Evolutionary conservation across 2,329 filamentous ascomycete genomes (phyloP).

Genomic region (Leptoxyphium fumago): DNA sequence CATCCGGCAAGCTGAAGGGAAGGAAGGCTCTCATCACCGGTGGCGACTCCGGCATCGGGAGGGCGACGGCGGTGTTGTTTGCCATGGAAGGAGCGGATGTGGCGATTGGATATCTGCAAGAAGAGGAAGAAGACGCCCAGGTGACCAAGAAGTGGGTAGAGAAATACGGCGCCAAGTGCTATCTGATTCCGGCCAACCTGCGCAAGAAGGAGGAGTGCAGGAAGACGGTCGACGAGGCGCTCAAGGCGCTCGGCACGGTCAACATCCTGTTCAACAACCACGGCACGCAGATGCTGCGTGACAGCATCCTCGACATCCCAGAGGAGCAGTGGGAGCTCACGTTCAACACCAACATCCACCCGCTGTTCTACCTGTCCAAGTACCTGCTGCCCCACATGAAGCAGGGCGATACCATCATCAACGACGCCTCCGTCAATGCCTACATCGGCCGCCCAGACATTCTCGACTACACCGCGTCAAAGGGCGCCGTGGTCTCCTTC

Average conservation of each 20-base stretch:
- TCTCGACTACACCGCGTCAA: conserved; percentile 68
- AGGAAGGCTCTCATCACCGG: conserved; percentile 69
- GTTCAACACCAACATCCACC: conserved; percentile 70
- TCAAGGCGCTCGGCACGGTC: conserved; percentile 51
- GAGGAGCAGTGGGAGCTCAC: conserved; percentile 72
- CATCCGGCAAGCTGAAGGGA: conserved; percentile 59
- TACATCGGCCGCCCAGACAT: conserved; percentile 69
- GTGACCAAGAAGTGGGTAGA: conserved; percentile 60
- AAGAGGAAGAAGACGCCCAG: conserved; percentile 62
- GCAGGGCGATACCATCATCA: conserved; percentile 64
- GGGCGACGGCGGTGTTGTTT: conserved; percentile 60
- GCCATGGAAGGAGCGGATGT: conserved; percentile 67
- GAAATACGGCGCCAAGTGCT: conserved; percentile 48
- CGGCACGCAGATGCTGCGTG: conserved; percentile 56
- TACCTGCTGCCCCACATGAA: conserved; percentile 63
- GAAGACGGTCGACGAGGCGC: conserved; percentile 50
- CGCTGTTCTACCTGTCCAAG: conserved; percentile 65
- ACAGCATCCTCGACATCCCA: conserved; percentile 54
- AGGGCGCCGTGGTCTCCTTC: conserved; percentile 66
- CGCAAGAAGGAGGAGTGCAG: conserved; percentile 52
- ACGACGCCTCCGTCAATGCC: conserved; percentile 71
- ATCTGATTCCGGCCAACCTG: conserved; percentile 50
- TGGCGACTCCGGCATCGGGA: conserved; percentile 66
- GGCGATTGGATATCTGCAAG: conserved; percentile 57
- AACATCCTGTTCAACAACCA: conserved; percentile 65